Evolutionary conservation across 441 rosid species (phyloP).

Genomic region (Erodium trifolium): DNA sequence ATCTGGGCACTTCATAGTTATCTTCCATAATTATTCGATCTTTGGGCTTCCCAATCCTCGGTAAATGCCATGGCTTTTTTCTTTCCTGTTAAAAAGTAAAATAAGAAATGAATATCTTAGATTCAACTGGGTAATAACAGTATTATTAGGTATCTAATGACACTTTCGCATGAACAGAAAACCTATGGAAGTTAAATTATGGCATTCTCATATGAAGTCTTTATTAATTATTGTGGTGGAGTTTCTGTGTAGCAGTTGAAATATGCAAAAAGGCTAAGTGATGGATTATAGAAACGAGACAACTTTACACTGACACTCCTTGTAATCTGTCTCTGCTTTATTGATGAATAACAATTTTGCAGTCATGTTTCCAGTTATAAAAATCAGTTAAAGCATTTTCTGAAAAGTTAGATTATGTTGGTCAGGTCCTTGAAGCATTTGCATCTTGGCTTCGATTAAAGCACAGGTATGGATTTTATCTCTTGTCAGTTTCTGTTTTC

Average conservation of each 20-base stretch:
- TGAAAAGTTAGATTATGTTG: neutral
- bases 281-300: neutral
- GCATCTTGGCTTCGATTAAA: constrained; percentile 94
- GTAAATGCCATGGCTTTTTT: neutral
- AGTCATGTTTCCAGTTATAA: neutral
- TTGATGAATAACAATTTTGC: neutral
- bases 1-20: neutral
- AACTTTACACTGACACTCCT: neutral
- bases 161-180: too few relatives aligned
- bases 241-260: constrained; percentile 8
- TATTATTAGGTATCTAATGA: neutral
- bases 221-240: neutral
- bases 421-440: constrained; percentile 99
- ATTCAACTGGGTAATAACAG: neutral
- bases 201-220: too few relatives aligned
- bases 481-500: neutral
- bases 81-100: neutral
- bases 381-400: neutral
- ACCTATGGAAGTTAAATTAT: too few relatives aligned
- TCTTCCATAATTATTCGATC: neutral
- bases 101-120: neutral
- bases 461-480: constrained; percentile 54
- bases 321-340: neutral
- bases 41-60: neutral
- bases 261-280: neutral